Percentiles rank a stretch among this genome's conserved stretches.
Conservation (phyloP, 352 stramenopile species). For the Thalassiosira gravida region DNA sequence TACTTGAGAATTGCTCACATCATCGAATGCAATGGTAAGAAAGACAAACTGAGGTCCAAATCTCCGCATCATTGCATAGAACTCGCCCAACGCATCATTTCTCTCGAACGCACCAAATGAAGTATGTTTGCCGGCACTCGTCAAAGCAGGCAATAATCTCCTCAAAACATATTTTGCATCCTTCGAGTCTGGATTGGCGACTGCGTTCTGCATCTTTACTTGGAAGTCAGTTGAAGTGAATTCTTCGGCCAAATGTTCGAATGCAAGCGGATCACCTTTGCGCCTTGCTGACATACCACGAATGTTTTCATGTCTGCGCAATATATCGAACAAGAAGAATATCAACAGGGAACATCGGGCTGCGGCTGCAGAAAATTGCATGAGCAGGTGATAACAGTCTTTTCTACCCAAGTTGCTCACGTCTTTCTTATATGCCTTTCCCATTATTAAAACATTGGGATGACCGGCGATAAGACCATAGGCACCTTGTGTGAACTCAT, state of each 20-base stretch:
- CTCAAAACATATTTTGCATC: slow-evolving; percentile 31
- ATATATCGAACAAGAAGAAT: slow-evolving; percentile 43
- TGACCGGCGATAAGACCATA: slow-evolving; percentile 13
- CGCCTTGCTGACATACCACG: slow-evolving; percentile 1
- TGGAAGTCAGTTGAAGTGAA: slow-evolving; percentile 24
- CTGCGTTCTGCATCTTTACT: slow-evolving; percentile 26
- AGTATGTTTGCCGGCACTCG: slow-evolving; percentile 35
- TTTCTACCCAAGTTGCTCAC: slow-evolving; percentile 9
- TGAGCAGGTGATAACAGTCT: slow-evolving; percentile 24
- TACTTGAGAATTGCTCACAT: slow-evolving; percentile 28
- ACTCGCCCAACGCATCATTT: slow-evolving; percentile 28
- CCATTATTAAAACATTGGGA: slow-evolving; percentile 36
- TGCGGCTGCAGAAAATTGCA: slow-evolving; percentile 25
- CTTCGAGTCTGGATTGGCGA: slow-evolving; percentile 31
- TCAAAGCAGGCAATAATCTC: slow-evolving; percentile 30
- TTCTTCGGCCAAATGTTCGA: slow-evolving; percentile 18
- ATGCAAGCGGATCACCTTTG: slow-evolving; percentile 10
- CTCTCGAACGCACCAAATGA: slow-evolving; percentile 31
- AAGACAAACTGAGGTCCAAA: slow-evolving; percentile 30
- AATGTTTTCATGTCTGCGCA: slow-evolving; percentile 23
- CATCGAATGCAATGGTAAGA: slow-evolving; percentile 28
- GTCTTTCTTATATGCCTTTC: slow-evolving; percentile 22
- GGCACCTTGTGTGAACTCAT: slow-evolving; percentile 31
- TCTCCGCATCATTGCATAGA: slow-evolving; percentile 23
- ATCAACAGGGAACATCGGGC: slow-evolving; percentile 16